A percentile compares a stretch with the other conserved stretches of the same genome.
Evolutionary conservation across 2,329 filamentous ascomycete genomes (phyloP).

Genomic region (Phaeomoniella chlamydospora): DNA sequence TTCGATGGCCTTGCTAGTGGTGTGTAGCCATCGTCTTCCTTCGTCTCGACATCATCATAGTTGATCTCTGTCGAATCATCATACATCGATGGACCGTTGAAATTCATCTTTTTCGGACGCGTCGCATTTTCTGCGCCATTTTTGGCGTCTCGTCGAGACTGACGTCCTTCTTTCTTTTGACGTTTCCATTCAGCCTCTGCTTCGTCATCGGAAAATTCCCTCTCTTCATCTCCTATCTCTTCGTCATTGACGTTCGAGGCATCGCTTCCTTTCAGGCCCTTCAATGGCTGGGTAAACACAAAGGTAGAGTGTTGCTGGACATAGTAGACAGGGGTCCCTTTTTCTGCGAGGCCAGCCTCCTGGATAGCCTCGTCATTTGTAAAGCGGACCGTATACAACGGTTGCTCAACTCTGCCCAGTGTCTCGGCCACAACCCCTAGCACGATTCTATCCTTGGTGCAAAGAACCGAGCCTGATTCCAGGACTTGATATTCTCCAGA

Average conservation of each 20-base stretch:
- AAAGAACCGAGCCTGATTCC: constrained; percentile 72
- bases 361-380: constrained; percentile 52
- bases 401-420: constrained; percentile 71
- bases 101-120: constrained; percentile 20
- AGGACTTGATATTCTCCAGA: constrained; percentile 75
- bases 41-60: constrained; percentile 50
- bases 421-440: constrained; percentile 76
- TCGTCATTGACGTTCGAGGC: constrained; percentile 93
- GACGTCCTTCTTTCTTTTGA: constrained; percentile 47
- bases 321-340: constrained; percentile 64
- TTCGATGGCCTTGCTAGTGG: constrained; percentile 55
- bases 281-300: constrained; percentile 74
- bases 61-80: constrained; percentile 35
- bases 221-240: constrained; percentile 70
- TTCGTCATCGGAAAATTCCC: constrained; percentile 95
- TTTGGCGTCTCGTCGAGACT: constrained; percentile 32
- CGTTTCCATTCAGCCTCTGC: constrained; percentile 73
- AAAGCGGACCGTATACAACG: constrained; percentile 73
- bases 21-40: constrained; percentile 42
- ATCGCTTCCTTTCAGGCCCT: constrained; percentile 72
- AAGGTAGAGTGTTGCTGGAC: constrained; percentile 63
- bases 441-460: constrained; percentile 57
- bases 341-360: constrained; percentile 45
- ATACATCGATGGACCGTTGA: background rate
- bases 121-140: constrained; percentile 12